Conservation (phyloP, 306 rosid species). For the Astragalus membranaceus region DNA sequence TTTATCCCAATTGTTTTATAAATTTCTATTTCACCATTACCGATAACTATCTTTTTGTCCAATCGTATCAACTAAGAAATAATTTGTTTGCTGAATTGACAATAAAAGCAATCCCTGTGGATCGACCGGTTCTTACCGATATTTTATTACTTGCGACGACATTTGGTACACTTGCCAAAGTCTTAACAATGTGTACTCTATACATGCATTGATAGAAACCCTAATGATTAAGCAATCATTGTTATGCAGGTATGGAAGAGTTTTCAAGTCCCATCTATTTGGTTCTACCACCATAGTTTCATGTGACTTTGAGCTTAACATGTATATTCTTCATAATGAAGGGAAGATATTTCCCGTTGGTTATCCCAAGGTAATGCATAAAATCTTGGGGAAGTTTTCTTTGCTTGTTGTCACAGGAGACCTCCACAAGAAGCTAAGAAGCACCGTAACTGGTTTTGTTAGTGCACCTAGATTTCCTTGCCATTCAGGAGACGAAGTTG, state of each 20-base stretch:
- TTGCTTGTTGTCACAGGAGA: conserved; percentile 46
- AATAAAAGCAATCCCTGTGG: no score
- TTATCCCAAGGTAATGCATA: conserved; percentile 66
- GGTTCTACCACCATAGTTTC: conserved; percentile 72
- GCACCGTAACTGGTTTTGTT: conserved; percentile 31
- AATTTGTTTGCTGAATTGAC: no score
- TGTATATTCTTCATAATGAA: conserved; percentile 72
- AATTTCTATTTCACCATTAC: no score
- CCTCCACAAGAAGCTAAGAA: conserved; percentile 64
- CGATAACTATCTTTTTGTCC: no score
- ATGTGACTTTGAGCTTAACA: conserved; percentile 63
- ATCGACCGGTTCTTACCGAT: no score
- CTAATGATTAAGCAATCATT: conserved; percentile 4
- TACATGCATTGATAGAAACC: no score
- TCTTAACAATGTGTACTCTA: no score
- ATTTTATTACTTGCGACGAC: no score
- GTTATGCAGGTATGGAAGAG: conserved; percentile 59
- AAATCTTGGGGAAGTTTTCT: conserved; percentile 53
- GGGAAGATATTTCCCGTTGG: conserved; percentile 57
- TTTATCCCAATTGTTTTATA: no score
- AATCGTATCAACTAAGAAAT: no score
- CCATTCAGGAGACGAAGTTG: no score
- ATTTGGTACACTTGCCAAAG: no score
- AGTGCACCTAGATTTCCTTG: conserved; percentile 50
- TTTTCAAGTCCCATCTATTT: conserved; percentile 71